Percentiles rank a stretch among this genome's conserved stretches.
Evolutionary conservation across 2,329 filamentous ascomycete species (phyloP).

Genomic region (Cryphonectria naterciae): DNA sequence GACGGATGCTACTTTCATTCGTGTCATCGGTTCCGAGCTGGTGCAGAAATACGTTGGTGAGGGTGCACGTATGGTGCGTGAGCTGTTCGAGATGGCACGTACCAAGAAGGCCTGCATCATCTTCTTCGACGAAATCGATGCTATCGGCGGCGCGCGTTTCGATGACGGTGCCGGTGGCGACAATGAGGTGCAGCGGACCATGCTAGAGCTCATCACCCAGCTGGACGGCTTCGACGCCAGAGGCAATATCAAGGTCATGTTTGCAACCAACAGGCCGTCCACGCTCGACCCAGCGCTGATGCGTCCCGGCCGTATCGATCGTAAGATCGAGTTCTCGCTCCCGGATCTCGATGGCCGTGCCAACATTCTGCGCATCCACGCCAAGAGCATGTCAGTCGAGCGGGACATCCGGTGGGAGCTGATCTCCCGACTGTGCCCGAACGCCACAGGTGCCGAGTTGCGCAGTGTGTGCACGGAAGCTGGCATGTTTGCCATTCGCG

Average conservation of each 20-base stretch:
- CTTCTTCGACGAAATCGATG: conserved; percentile 99
- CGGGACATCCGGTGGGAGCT: conserved; percentile 98
- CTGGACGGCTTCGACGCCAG: conserved; percentile 94
- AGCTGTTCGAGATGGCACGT: conserved; percentile 98
- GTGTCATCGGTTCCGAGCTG: conserved; percentile 95
- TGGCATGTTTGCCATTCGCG: conserved; percentile 97
- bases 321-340: conserved; percentile 98
- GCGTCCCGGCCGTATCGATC: conserved; percentile 94
- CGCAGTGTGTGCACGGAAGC: conserved; percentile 97
- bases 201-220: conserved; percentile 97
- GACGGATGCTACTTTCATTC: conserved; percentile 97
- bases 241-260: conserved; percentile 99
- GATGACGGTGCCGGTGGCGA: conserved; percentile 96
- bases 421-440: conserved; percentile 94
- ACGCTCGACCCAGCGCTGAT: conserved; percentile 96
- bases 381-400: conserved; percentile 99
- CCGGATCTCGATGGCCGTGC: conserved; percentile 96
- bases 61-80: conserved; percentile 96
- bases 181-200: conserved; percentile 96
- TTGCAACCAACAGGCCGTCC: conserved; percentile 94
- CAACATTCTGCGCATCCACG: conserved; percentile 97
- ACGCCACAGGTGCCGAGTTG: conserved; percentile 94
- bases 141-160: conserved; percentile 92
- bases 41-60: conserved; percentile 99
- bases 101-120: conserved; percentile 99